Percentiles rank a stretch among this genome's conserved stretches.
These are phyloP conservation scores for Podospora sp. DNA, from an alignment of 495 filamentous ascomycete species.

Conservation along the genomic window DNA sequence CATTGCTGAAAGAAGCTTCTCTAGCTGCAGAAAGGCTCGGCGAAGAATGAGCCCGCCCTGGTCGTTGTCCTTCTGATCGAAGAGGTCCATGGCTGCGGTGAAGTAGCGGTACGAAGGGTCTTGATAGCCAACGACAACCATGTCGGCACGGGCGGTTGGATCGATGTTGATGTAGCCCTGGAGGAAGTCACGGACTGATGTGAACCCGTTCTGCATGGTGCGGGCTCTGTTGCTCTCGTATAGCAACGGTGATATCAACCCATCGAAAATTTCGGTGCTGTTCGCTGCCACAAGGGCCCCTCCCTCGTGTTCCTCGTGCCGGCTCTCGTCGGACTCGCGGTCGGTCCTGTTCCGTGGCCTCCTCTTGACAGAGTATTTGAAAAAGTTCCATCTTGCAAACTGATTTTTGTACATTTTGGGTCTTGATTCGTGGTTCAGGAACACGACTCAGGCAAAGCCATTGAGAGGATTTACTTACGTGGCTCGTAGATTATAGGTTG, in stretches of 20 bases:
- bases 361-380: conserved; percentile 37
- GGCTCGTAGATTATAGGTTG: conserved; percentile 30
- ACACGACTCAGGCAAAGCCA: background rate
- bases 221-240: conserved; percentile 25
- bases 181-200: conserved; percentile 32
- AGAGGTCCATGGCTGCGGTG: conserved; percentile 35
- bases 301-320: conserved; percentile 5
- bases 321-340: background rate
- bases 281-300: conserved; percentile 16
- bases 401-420: conserved; percentile 44
- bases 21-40: conserved; percentile 36
- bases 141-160: conserved; percentile 21
- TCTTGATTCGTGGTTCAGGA: conserved; percentile 18
- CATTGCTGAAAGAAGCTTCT: conserved; percentile 28
- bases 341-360: conserved; percentile 22
- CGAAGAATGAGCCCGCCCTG: conserved; percentile 33
- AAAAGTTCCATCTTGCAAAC: conserved; percentile 36
- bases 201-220: conserved; percentile 29
- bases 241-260: conserved; percentile 17
- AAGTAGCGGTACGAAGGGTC: conserved; percentile 39
- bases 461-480: conserved; percentile 29
- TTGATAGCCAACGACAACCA: conserved; percentile 27
- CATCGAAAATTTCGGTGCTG: conserved; percentile 13
- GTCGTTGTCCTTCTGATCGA: conserved; percentile 30
- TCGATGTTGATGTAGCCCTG: conserved; percentile 30